Percentiles rank a stretch among this genome's conserved stretches.
These are phyloP conservation scores for Hypoxylon cercidicola DNA, from an alignment of 495 filamentous ascomycete species.

Conservation along the genomic window DNA sequence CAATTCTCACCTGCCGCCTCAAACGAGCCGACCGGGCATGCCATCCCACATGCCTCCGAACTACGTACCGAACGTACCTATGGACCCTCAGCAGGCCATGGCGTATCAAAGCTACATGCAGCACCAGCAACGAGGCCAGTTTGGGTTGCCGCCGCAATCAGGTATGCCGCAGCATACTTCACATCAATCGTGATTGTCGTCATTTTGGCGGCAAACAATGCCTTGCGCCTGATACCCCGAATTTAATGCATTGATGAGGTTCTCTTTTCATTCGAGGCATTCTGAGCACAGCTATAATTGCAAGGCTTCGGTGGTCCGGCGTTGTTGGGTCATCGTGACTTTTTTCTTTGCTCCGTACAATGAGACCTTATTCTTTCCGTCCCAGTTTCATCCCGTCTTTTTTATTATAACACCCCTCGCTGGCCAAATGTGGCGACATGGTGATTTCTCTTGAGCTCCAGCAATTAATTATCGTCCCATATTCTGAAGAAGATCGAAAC, in stretches of 20 bases:
- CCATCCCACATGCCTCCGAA: conserved; percentile 61
- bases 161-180: conserved; percentile 66
- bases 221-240: conserved; percentile 60
- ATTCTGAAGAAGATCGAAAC: conserved; percentile 12
- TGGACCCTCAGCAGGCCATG: conserved; percentile 65
- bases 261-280: conserved; percentile 51
- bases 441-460: conserved; percentile 17
- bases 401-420: conserved; percentile 35
- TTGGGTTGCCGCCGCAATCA: conserved; percentile 62
- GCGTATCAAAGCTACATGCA: conserved; percentile 71
- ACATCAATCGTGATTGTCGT: conserved; percentile 52
- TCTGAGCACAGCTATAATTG: conserved; percentile 46
- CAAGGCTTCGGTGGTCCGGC: conserved; percentile 48
- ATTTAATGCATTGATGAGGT: conserved; percentile 62
- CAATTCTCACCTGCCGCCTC: conserved; percentile 67
- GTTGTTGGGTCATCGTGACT: conserved; percentile 50
- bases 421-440: conserved; percentile 13
- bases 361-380: conserved; percentile 37
- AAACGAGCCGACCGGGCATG: conserved; percentile 61
- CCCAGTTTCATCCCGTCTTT: conserved; percentile 41
- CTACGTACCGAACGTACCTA: conserved; percentile 64
- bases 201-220: conserved; percentile 44
- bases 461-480: conserved; percentile 30
- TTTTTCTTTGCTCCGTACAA: conserved; percentile 30
- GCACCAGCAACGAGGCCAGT: conserved; percentile 63